A percentile compares a stretch with the other conserved stretches of the same genome.
These are phyloP conservation scores for Fusarium sp. DNA, from an alignment of 2,329 filamentous ascomycete species.

Conservation along the genomic window DNA sequence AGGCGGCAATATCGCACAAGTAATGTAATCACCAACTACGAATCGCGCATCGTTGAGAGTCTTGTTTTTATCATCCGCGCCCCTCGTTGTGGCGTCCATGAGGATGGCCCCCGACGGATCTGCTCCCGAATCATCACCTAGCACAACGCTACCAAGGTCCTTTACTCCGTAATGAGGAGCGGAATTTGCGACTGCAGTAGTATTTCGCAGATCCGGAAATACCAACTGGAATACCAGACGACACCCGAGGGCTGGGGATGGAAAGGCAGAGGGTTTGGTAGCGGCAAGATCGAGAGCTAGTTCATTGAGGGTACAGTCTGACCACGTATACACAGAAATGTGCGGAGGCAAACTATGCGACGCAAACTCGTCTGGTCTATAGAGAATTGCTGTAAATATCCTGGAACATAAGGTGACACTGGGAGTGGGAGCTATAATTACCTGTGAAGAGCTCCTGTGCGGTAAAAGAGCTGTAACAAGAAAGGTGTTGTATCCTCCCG, in stretches of 20 bases:
- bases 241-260: conserved; percentile 82
- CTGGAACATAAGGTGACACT: not conserved
- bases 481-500: conserved; percentile 85
- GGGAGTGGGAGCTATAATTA: conserved; percentile 50
- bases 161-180: conserved; percentile 78
- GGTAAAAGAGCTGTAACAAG: conserved; percentile 88
- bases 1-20: conserved; percentile 85
- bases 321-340: conserved; percentile 89
- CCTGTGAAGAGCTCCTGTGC: conserved; percentile 80
- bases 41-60: conserved; percentile 84
- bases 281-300: conserved; percentile 82
- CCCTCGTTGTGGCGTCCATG: conserved; percentile 50
- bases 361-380: conserved; percentile 79
- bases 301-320: conserved; percentile 83
- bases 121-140: conserved; percentile 71
- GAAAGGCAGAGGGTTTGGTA: conserved; percentile 76
- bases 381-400: not conserved
- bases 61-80: conserved; percentile 75
- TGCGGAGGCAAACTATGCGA: conserved; percentile 72
- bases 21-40: conserved; percentile 90
- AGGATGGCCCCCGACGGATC: conserved; percentile 58
- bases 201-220: conserved; percentile 77
- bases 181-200: conserved; percentile 46
- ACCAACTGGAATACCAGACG: conserved; percentile 90
- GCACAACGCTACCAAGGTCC: conserved; percentile 85